Evolutionary conservation across 371 early-diverging fungal genomes (phyloP), one percentile per base, ranked within the genome.

Genomic region (Haplosporangium sp.): DNA sequence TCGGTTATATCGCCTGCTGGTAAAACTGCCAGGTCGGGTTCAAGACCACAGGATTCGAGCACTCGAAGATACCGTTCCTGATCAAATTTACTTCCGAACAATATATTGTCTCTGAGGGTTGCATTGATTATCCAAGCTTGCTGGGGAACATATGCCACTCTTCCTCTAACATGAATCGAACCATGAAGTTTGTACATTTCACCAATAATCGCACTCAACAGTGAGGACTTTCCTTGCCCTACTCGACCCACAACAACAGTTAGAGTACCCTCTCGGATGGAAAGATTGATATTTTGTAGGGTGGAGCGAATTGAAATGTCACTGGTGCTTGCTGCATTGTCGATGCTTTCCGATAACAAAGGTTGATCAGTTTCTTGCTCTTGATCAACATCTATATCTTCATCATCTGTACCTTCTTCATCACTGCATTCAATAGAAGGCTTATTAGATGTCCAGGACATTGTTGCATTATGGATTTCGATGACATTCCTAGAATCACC

Each of bases 1-100:
- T 87, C 85, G 15, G 93, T 93, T 76, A 85, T 55, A 66, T 92
- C 93, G 6, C 93, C 92, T 37, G 86, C 89, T 2, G 88, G 86
- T 0, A 94, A 84, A 42, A 86, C 88, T 39, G 85, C 86, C 4
- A 94, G 71, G 72, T 94, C 94, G 5, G 86, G 65, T 13, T 74
- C 61, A 7, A 94, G 72, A 0, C 88, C 87, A 48, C 89, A 90
- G 20, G 82, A 85, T 3, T 78, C 66, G 5, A 93, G 48, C 5
- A 88, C 86, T 7, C 66, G 84, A 15, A 77, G 65, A 55, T 90
- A 90, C 9, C 85, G 79, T 15, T 73, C 76, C 39, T 75, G 82
- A 17, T 85, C 72, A 63, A 71, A 86, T 0, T 35, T 42, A 5
- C 67, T 58, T 13, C 91, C 91, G 72, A 90, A 89, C 0, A 77